These are phyloP conservation scores for Aquilaria agallochum DNA, from an alignment of 441 rosid genomes.

Conservation along the genomic window DNA sequence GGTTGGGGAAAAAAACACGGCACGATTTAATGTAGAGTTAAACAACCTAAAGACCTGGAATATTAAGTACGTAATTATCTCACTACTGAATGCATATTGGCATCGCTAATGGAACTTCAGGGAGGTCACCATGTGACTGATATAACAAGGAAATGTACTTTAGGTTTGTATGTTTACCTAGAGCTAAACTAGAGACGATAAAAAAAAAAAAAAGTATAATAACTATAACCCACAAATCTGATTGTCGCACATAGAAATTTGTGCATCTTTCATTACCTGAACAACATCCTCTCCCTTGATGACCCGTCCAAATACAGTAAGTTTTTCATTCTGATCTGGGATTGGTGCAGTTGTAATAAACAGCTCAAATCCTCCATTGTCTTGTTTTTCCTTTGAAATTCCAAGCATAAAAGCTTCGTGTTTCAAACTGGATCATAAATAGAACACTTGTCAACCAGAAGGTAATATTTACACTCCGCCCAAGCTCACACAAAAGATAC, in stretches of 20 bases:
- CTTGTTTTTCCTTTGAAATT: slow-evolving; percentile 59
- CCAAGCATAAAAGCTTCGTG: slow-evolving; percentile 92
- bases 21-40: no score
- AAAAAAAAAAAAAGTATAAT: background rate
- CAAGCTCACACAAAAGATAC: no score
- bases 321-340: slow-evolving; percentile 70
- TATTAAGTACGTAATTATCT: no score
- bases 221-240: background rate
- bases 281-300: slow-evolving; percentile 87
- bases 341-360: slow-evolving; percentile 89
- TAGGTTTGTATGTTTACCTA: background rate
- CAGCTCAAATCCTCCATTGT: slow-evolving; percentile 57
- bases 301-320: slow-evolving; percentile 74
- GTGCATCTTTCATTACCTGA: slow-evolving; percentile 42
- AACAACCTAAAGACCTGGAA: no score
- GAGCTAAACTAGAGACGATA: slow-evolving; percentile 3
- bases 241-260: background rate
- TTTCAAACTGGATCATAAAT: slow-evolving; percentile 48
- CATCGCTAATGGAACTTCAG: no score
- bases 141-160: no score
- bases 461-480: no score
- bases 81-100: no score
- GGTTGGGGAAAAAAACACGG: no score
- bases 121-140: no score
- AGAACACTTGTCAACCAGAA: background rate